A percentile compares a stretch with the other conserved stretches of the same genome.
Evolutionary conservation across 495 filamentous ascomycete genomes (phyloP).

Genomic region (Daldinia childiae): DNA sequence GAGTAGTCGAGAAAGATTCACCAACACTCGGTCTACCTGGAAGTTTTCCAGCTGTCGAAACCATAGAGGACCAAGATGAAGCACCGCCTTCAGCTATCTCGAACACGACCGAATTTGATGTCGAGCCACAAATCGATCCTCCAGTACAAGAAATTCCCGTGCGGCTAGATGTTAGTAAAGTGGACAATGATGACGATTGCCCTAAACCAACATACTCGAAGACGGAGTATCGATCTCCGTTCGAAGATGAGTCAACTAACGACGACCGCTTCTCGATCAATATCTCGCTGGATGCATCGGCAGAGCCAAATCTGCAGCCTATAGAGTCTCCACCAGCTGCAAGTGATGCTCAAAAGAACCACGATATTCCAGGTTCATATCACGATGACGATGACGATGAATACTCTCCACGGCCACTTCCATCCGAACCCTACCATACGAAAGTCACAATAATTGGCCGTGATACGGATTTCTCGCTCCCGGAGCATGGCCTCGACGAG

Average conservation of each 20-base stretch:
- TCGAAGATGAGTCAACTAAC: constrained; percentile 49
- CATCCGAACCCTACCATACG: constrained; percentile 49
- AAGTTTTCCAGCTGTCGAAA: constrained; percentile 54
- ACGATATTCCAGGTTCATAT: constrained; percentile 30
- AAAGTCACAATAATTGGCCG: constrained; percentile 58
- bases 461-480: constrained; percentile 51
- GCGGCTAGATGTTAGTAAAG: constrained; percentile 40
- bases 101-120: constrained; percentile 74
- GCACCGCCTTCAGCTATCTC: constrained; percentile 62
- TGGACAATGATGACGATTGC: constrained; percentile 12
- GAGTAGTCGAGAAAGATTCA: constrained; percentile 60
- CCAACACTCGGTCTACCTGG: constrained; percentile 75
- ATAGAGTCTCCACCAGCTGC: constrained; percentile 16
- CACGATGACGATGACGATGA: constrained; percentile 44
- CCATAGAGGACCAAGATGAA: constrained; percentile 51
- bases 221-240: constrained; percentile 51
- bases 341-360: constrained; percentile 36
- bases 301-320: constrained; percentile 11
- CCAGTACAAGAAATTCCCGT: constrained; percentile 41
- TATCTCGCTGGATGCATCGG: constrained; percentile 52
- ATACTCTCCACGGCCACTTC: constrained; percentile 52
- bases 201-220: constrained; percentile 35
- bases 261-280: constrained; percentile 55
- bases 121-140: constrained; percentile 72
- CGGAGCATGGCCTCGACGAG: constrained; percentile 40